Evolutionary conservation across 768 basidiomycete genomes (phyloP).

Genomic region (Auriculariales sp.): DNA sequence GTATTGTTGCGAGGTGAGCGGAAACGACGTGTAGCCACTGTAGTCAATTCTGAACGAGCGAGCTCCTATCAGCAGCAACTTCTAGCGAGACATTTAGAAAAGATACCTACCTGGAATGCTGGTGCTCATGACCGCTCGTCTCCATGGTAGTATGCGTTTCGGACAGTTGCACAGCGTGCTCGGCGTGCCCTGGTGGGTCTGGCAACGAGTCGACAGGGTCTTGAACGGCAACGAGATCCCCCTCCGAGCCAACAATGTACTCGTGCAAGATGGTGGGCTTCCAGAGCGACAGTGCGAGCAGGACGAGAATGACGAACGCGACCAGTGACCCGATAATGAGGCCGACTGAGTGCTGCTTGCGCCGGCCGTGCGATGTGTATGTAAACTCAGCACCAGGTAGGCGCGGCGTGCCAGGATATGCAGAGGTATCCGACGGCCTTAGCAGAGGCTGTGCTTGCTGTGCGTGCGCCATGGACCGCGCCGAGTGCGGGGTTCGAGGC

Average conservation of each 20-base stretch:
- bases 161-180: no score
- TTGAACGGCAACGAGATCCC: slow-evolving; percentile 8
- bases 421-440: slow-evolving; percentile 18
- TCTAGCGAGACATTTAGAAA: no score
- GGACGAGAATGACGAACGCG: slow-evolving; percentile 31
- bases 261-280: slow-evolving; percentile 31
- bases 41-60: slow-evolving; percentile 34
- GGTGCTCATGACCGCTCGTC: no score
- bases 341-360: slow-evolving; percentile 22
- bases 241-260: slow-evolving; percentile 22
- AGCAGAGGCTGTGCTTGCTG: slow-evolving; percentile 32
- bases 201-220: no score
- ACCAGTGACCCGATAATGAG: slow-evolving; percentile 30
- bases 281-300: slow-evolving; percentile 32
- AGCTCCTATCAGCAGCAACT: no score
- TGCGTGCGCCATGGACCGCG: neutral
- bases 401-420: neutral
- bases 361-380: slow-evolving; percentile 1
- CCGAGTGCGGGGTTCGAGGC: neutral
- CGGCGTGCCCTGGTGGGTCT: no score
- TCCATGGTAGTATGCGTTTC: no score
- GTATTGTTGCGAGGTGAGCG: slow-evolving; percentile 42
- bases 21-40: slow-evolving; percentile 43
- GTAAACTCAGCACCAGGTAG: neutral
- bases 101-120: no score